A percentile compares a stretch with the other conserved stretches of the same genome.
These are phyloP conservation scores for Citrullus colocynthis DNA, from an alignment of 306 rosid species.

Conservation along the genomic window DNA sequence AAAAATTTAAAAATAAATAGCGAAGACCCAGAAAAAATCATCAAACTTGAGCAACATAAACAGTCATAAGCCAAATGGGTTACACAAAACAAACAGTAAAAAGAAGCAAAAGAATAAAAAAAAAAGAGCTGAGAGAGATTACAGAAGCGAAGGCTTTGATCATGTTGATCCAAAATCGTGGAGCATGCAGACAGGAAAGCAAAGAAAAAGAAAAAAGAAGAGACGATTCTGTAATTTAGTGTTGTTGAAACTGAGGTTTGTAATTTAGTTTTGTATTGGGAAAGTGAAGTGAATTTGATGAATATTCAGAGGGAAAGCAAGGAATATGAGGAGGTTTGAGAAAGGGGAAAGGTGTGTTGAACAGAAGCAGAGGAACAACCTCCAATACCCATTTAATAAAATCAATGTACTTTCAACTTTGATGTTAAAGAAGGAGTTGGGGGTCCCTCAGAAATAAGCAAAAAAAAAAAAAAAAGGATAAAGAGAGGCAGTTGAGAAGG, in stretches of 20 bases:
- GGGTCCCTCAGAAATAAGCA: background rate
- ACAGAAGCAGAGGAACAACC: background rate
- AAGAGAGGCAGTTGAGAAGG: background rate
- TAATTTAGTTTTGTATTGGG: background rate
- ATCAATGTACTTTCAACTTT: background rate
- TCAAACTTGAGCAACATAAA: background rate
- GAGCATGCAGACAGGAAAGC: constrained; percentile 7
- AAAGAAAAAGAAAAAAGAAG: background rate
- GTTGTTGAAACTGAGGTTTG: background rate
- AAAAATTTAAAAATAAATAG: background rate
- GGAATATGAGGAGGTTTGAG: constrained; percentile 11
- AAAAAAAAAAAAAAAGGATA: background rate
- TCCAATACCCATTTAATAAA: background rate
- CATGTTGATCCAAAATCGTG: constrained; percentile 4
- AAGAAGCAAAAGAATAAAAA: background rate
- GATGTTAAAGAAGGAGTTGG: background rate
- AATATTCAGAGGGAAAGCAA: constrained; percentile 20
- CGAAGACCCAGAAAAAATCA: background rate
- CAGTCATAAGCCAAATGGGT: background rate
- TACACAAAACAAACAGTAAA: background rate
- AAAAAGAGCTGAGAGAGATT: constrained; percentile 9
- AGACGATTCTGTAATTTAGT: background rate
- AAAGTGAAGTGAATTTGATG: background rate
- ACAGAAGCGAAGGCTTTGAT: constrained; percentile 35
- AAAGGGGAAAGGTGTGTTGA: background rate